Conservation (phyloP, 2,329 filamentous ascomycete genomes). For the Aspergillus sp. region DNA sequence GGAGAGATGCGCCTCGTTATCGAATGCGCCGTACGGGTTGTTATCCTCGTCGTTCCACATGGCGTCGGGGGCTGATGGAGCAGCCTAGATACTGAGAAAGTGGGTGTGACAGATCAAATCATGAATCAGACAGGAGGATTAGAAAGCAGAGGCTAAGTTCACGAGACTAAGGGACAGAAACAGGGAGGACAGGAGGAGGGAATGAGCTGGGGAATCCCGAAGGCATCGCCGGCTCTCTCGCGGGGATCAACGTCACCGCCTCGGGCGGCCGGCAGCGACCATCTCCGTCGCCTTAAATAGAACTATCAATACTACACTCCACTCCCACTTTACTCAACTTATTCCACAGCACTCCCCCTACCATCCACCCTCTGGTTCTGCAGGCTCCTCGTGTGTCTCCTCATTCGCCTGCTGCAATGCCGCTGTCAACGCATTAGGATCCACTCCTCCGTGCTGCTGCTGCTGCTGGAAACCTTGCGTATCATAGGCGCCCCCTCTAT, state of each 20-base stretch:
- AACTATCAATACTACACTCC: neutral
- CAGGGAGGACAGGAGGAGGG: neutral
- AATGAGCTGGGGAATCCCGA: neutral
- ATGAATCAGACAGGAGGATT: neutral
- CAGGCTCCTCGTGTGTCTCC: too few relatives aligned
- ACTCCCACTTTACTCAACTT: neutral
- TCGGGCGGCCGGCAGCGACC: constrained; percentile 3
- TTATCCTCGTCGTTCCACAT: constrained; percentile 99
- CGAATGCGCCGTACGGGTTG: constrained; percentile 95
- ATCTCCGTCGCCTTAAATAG: neutral
- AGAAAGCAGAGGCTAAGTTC: neutral
- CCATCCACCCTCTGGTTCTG: neutral
- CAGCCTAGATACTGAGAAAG: constrained; percentile 19
- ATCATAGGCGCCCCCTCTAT: neutral
- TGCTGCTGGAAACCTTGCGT: neutral
- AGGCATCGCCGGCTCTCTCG: constrained; percentile 4
- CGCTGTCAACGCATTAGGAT: neutral
- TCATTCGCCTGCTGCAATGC: neutral
- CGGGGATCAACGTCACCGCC: constrained; percentile 12
- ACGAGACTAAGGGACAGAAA: neutral
- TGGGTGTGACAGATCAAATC: neutral
- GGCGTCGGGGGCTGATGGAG: constrained; percentile 30
- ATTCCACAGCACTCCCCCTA: neutral
- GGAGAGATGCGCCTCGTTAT: constrained; percentile 75
- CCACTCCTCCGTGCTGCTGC: neutral